Base-by-base conservation (phyloP, 2,329 filamentous ascomycete species). In the Aspergillus chevalieri region DNA sequence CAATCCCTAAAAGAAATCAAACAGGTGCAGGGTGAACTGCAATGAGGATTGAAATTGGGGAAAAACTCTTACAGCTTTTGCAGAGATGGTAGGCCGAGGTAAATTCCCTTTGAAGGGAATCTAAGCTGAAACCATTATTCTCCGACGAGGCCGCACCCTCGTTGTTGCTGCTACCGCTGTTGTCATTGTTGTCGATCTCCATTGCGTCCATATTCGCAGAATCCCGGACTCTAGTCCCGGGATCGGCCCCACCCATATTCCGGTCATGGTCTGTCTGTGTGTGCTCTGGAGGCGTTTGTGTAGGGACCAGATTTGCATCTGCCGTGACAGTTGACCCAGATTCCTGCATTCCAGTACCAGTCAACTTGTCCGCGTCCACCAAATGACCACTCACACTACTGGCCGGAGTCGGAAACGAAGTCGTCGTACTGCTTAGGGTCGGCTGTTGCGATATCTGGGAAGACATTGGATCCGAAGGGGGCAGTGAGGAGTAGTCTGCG, bases 1-100 rank as follows among this genome's bases (percentile, higher is more conserved):
- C 55, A 55, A 64, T 59, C 57, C 59, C 56, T 58, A 51, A 60
- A 60, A 52, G 53, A 47, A 60, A 58, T 41, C 58, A 50, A 46
- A 52, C 53, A 57, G 51, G 47, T 44, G 47, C 56, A 56, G 54
- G 50, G 54, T 60, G 60, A 56, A 58, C 52, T 60, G 60, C 60
- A 60, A 65, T 62, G 63, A 62, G 62, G 60, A 65, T 65, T 63
- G 61, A 68, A 74, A 65, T 61, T 59, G 62, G 68, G 66, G 68
- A 68, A 22, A 57, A 41, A 57, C 57, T 68, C 74, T 76, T 76
- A 76, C 74, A 70, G 63, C 68, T 72, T 70, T 73, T 74, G 65
- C 72, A 74, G 57, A 75, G 66, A 66, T 74, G 72, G 63, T 73
- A 75, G 54, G 73, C 70, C 54, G 70, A 67, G 47, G 71, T 70